Conservation (phyloP, 305 asterid genomes). For the Rubia tinctorum region DNA sequence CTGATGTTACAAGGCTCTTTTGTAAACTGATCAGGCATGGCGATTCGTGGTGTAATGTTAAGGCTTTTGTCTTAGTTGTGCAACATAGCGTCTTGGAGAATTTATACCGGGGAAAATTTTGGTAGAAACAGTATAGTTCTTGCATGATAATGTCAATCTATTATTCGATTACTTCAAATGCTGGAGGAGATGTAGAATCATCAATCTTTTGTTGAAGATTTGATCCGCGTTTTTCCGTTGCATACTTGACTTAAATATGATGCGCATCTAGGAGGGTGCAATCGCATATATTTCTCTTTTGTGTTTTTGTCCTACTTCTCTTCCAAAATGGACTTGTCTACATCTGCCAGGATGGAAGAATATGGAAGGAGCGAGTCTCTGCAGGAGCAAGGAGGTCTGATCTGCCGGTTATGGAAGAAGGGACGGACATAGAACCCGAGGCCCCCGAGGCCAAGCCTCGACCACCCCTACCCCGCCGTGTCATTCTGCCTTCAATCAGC, state of each 20-base stretch:
- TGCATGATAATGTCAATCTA: neutral
- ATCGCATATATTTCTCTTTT: neutral
- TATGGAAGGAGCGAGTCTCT: slow-evolving; percentile 84
- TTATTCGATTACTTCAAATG: neutral
- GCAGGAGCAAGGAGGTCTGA: slow-evolving; percentile 49
- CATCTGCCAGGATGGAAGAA: slow-evolving; percentile 66
- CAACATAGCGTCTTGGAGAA: neutral
- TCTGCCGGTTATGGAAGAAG: slow-evolving; percentile 42
- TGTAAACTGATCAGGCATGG: neutral
- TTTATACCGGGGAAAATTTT: neutral
- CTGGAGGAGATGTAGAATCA: neutral
- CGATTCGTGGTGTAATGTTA: neutral
- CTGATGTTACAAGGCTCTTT: neutral
- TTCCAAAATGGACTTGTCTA: neutral
- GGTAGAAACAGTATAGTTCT: neutral
- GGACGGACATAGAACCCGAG: slow-evolving; percentile 33
- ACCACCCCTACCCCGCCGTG: slow-evolving; percentile 43
- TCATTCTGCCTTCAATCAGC: slow-evolving; percentile 67
- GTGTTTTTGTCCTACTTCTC: neutral
- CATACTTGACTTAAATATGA: neutral
- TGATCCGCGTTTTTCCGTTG: neutral
- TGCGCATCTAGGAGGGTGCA: neutral
- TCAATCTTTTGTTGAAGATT: neutral
- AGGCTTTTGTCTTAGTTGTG: neutral
- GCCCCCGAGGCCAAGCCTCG: slow-evolving; percentile 39